phyloP scores from a whole-genome alignment of 2,329 filamentous ascomycete species.

The Monilinia vaccinii-corymbosi region DNA sequence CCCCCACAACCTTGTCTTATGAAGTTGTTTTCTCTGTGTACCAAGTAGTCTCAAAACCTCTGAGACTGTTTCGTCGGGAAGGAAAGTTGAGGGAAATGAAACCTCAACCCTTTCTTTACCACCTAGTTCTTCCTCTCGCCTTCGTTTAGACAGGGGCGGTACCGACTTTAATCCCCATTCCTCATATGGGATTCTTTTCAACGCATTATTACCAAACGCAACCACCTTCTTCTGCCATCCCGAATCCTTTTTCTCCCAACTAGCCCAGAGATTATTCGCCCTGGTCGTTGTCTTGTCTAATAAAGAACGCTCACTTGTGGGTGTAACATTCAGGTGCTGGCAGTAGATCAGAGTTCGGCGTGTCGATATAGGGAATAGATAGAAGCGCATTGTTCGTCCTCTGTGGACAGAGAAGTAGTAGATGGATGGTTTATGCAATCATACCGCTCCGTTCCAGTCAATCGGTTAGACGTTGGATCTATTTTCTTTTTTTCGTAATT shows the following conservation, averaged over 20 bases:
- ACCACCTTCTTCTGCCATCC: constrained; percentile 88
- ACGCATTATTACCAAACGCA: constrained; percentile 73
- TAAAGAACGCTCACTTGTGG: constrained; percentile 43
- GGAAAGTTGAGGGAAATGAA: constrained; percentile 63
- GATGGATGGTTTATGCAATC: background rate
- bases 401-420: background rate
- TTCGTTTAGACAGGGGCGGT: constrained; percentile 64
- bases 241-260: constrained; percentile 75
- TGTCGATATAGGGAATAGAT: constrained; percentile 87
- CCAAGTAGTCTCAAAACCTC: constrained; percentile 61
- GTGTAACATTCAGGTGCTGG: constrained; percentile 57
- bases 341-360: constrained; percentile 87
- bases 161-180: constrained; percentile 98
- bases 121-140: constrained; percentile 53
- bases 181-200: constrained; percentile 85
- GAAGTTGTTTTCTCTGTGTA: constrained; percentile 70
- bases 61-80: constrained; percentile 54
- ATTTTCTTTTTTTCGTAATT: background rate
- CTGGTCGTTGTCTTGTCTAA: constrained; percentile 61
- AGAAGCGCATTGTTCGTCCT: constrained; percentile 65
- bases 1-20: constrained; percentile 69
- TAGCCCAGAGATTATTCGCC: constrained; percentile 69
- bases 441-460: background rate
- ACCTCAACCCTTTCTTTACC: constrained; percentile 61
- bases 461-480: background rate